Evolutionary conservation across 805 yeast species (phyloP).

Genomic region (Ogataea salicorniae): DNA sequence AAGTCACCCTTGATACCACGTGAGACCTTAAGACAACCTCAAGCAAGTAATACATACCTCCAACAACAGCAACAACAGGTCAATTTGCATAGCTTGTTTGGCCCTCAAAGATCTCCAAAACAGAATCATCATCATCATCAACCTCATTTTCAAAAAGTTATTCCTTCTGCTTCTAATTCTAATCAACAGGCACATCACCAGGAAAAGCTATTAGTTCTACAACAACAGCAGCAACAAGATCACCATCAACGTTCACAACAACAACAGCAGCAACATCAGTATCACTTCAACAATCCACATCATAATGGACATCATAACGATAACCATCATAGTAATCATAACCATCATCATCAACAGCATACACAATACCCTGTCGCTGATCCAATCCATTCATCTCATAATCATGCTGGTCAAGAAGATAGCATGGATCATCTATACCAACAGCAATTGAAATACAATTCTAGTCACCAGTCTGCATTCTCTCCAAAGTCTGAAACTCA

Average conservation of each 20-base stretch:
- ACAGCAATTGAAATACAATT: constrained; percentile 9
- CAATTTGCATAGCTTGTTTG: constrained; percentile 2
- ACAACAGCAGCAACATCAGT: constrained; percentile 5
- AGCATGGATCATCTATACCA: constrained; percentile 4
- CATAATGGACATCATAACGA: neutral
- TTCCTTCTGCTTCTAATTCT: neutral
- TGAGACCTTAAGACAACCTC: constrained; percentile 4
- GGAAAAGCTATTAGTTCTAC: neutral
- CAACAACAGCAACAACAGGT: constrained; percentile 3
- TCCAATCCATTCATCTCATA: no score
- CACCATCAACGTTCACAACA: constrained; percentile 7
- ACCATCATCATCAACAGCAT: no score
- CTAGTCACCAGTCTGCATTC: constrained; percentile 2
- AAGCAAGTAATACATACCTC: constrained; percentile 8
- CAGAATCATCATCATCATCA: neutral
- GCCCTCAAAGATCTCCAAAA: neutral
- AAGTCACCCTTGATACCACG: constrained; percentile 10
- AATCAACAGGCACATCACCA: neutral
- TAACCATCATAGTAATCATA: no score
- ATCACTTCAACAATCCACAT: neutral
- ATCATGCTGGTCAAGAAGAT: neutral
- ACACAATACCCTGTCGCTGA: no score
- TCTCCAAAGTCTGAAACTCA: constrained; percentile 22
- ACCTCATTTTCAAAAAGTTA: neutral
- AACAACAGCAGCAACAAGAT: neutral